These are phyloP conservation scores for Anethum foeniculum DNA, from an alignment of 140 eudicot species.

Conservation along the genomic window DNA sequence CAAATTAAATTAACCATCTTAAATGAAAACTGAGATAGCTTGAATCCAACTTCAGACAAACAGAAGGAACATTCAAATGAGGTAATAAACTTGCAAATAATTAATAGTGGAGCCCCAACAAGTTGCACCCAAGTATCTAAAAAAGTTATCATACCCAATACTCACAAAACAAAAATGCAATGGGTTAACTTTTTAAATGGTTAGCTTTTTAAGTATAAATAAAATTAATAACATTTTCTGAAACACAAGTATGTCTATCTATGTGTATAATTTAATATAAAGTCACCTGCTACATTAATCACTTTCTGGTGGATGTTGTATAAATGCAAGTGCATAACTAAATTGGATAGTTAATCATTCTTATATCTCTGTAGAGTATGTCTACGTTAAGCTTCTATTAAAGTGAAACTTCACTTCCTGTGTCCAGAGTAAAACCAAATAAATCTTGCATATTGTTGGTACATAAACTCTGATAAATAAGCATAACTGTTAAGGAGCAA, in stretches of 20 bases:
- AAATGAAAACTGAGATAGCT: background rate
- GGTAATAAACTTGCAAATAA: background rate
- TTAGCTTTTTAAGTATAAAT: background rate
- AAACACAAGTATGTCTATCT: background rate
- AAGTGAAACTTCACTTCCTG: background rate
- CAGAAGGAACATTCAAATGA: background rate
- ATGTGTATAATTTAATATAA: background rate
- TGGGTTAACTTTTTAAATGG: background rate
- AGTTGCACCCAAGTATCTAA: background rate
- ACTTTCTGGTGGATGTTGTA: background rate
- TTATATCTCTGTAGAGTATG: background rate
- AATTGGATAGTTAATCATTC: background rate
- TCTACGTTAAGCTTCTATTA: background rate
- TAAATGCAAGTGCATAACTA: background rate
- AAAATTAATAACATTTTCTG: too few species aligned
- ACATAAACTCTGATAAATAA: background rate
- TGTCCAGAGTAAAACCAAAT: background rate
- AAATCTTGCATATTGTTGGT: background rate
- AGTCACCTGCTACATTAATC: background rate
- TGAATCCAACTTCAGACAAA: background rate
- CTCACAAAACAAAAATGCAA: background rate
- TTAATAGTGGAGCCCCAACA: background rate
- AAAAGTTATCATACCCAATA: background rate
- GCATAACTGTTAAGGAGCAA: background rate
- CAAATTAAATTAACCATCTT: background rate